Conservation (phyloP, 345 rosid species). For the Salix suchowensis region DNA sequence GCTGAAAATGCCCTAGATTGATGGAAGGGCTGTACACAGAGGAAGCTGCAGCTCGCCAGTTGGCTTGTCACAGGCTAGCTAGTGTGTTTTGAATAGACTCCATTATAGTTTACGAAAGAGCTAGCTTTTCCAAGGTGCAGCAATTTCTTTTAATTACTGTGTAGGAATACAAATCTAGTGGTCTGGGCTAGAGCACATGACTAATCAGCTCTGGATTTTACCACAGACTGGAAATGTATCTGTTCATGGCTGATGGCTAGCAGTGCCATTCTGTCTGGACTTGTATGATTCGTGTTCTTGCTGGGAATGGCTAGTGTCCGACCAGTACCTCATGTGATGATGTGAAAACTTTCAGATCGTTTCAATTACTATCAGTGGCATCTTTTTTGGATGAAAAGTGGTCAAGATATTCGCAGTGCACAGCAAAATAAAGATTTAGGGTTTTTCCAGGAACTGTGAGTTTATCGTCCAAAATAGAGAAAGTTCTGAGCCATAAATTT, state of each 20-base stretch:
- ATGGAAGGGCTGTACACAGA: constrained; percentile 11
- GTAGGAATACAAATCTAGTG: background rate
- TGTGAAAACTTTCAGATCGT: background rate
- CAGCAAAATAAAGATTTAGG: no score
- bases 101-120: background rate
- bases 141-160: background rate
- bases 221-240: background rate
- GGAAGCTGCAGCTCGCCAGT: constrained; percentile 3
- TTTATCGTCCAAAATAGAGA: no score
- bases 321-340: background rate
- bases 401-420: background rate
- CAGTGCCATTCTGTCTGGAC: no score
- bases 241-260: background rate
- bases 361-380: background rate
- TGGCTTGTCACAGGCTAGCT: constrained; percentile 5
- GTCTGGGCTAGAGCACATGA: background rate
- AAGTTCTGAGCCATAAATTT: no score
- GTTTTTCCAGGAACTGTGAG: no score
- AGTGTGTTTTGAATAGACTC: constrained; percentile 27
- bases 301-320: background rate
- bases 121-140: background rate
- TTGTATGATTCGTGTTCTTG: background rate
- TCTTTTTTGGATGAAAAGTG: background rate
- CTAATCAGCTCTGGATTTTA: background rate
- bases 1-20: background rate